A percentile compares a stretch with the other conserved stretches of the same genome.
These are phyloP conservation scores for Vitis hybrid DNA, from an alignment of 177 flowering plant species.

Conservation along the genomic window DNA sequence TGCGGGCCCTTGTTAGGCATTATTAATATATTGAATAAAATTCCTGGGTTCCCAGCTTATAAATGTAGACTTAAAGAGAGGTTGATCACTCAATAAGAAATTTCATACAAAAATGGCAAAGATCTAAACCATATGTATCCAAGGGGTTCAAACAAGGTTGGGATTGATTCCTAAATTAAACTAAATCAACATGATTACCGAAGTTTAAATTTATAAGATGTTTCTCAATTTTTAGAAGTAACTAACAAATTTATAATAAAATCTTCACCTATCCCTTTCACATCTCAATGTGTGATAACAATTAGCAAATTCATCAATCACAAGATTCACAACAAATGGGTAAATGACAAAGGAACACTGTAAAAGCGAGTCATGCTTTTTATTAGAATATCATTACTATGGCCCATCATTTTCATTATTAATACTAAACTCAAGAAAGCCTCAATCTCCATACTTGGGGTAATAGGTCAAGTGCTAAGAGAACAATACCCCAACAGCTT, in stretches of 20 bases:
- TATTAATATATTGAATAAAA: no score
- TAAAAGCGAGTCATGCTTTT: no score
- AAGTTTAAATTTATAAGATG: neutral
- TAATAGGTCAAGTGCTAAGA: neutral
- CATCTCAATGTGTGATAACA: no score
- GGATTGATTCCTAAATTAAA: neutral
- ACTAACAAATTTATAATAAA: no score
- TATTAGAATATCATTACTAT: no score
- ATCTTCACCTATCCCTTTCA: no score
- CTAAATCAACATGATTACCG: neutral
- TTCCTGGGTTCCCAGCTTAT: no score
- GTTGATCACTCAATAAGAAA: neutral
- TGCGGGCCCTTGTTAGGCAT: no score
- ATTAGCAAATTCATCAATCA: no score
- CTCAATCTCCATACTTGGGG: neutral
- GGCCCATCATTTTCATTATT: no score
- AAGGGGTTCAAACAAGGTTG: neutral
- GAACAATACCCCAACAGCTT: slow-evolving; percentile 69
- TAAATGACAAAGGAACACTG: no score
- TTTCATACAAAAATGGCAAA: neutral
- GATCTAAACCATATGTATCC: neutral
- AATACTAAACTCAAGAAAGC: neutral
- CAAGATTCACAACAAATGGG: no score
- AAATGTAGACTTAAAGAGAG: neutral
- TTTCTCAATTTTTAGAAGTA: neutral